Evolutionary conservation across 345 rosid genomes (phyloP), one percentile per base, ranked within the genome.

Genomic region (Cardiospermum halicacabum): DNA sequence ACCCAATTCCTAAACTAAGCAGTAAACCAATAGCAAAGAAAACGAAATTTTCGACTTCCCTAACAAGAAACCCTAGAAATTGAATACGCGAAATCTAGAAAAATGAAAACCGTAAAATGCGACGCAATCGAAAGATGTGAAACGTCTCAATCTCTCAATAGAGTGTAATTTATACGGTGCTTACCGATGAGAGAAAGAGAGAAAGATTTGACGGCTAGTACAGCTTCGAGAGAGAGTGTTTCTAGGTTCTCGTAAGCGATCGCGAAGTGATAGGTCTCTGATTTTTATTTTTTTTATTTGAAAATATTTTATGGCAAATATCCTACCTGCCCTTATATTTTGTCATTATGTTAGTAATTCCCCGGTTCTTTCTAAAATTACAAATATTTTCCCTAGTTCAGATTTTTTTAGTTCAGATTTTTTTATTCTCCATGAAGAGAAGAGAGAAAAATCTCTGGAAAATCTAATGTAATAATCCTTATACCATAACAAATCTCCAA

Each of bases 151-250:
- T 59, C 45, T 25, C 56, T 11, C 36, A n/a, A 31, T 19, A 26
- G 15, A 61, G 60, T 36, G 18, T 67, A 57, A 16, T 13, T 32
- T 13, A 4, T 18, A 39, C 58, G 49, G 53, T 53, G 77, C 77
- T 75, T 71, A 69, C 84, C 84, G 48, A 49, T 65, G 53, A 49
- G 18, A 56, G 26, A 22, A 11, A 26, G 16, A 43, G 27, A 64
- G 31, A 68, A 60, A 68, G 27, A 27, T 12, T 25, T 19, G 64
- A 60, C 72, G 72, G 67, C 74, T 53, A 43, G 47, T 50, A 71
- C 59, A 19, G 74, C 66, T 47, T 53, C 40, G 31, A 43, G 58
- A 69, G 67, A 67, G 40, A 57, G 42, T 10, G 64, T 11, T 37
- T 56, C 58, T 56, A 15, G 45, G 32, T 43, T 18, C 55, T 43